Evolutionary conservation across 805 yeast species (phyloP).

Genomic region (Kazachstania kunashirensis): DNA sequence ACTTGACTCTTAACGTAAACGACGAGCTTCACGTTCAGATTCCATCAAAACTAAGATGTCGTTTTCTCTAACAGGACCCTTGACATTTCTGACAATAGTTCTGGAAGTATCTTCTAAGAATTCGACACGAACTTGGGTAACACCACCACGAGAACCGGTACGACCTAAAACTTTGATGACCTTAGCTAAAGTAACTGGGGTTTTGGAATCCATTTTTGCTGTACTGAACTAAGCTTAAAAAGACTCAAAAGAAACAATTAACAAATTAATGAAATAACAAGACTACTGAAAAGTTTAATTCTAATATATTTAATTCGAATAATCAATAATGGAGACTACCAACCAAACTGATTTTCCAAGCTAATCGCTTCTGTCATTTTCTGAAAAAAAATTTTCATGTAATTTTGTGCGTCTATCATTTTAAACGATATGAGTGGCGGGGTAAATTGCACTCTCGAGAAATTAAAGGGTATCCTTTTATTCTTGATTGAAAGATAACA

Average conservation of each 20-base stretch:
- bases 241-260: neutral
- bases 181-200: slow-evolving; percentile 98
- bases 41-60: slow-evolving; percentile 99
- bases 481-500: too few species aligned
- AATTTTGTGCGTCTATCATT: slow-evolving; percentile 5
- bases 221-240: slow-evolving; percentile 8
- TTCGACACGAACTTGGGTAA: slow-evolving; percentile 96
- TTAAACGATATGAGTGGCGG: slow-evolving; percentile 1
- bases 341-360: too few species aligned
- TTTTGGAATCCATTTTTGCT: slow-evolving; percentile 38
- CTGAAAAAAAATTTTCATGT: neutral
- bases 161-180: slow-evolving; percentile 99
- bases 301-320: too few species aligned
- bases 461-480: too few species aligned
- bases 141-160: slow-evolving; percentile 99
- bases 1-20: slow-evolving; percentile 52
- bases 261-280: too few species aligned
- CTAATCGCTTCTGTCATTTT: too few species aligned
- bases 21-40: slow-evolving; percentile 99
- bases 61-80: slow-evolving; percentile 96
- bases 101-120: slow-evolving; percentile 91
- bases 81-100: slow-evolving; percentile 94
- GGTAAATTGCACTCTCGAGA: neutral
- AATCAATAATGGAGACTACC: too few species aligned
- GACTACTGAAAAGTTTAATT: too few species aligned